Percentiles rank a stretch among this genome's conserved stretches.
These are phyloP conservation scores for Metarhizium album DNA, from an alignment of 2,329 filamentous ascomycete species.

Conservation along the genomic window DNA sequence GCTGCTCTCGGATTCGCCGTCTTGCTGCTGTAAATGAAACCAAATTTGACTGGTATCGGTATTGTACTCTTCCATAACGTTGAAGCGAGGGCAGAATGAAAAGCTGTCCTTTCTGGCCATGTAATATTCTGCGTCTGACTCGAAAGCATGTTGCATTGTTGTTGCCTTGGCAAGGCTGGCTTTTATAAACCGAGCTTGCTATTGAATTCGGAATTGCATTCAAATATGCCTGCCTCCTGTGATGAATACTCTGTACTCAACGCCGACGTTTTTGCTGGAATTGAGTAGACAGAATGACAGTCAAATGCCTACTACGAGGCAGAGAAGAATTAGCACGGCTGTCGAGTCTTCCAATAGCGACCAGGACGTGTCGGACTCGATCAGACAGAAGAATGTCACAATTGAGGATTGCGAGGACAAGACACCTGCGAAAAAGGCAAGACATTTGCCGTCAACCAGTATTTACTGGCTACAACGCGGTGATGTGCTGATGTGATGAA, in stretches of 20 bases:
- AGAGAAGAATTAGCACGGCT: too few species aligned
- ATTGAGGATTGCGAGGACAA: not conserved
- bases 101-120: not conserved
- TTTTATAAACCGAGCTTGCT: too few species aligned
- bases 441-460: not conserved
- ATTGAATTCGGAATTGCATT: too few species aligned
- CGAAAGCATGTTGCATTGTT: not conserved
- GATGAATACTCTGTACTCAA: too few species aligned
- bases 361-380: not conserved
- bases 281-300: too few species aligned
- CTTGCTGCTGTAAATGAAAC: conserved; percentile 1
- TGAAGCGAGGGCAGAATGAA: not conserved
- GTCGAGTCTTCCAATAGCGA: too few species aligned
- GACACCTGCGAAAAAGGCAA: not conserved
- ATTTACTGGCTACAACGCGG: not conserved
- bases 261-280: too few species aligned
- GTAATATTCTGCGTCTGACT: not conserved
- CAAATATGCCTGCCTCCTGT: too few species aligned
- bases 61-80: not conserved
- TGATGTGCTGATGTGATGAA: not conserved
- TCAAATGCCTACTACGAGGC: not conserved
- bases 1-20: conserved; percentile 3
- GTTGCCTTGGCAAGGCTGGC: not conserved
- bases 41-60: not conserved
- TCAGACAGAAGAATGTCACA: not conserved